Evolutionary conservation across 371 early-diverging fungal genomes (phyloP), one percentile per base, ranked within the genome.

Genomic region (Mortierella sp.): DNA sequence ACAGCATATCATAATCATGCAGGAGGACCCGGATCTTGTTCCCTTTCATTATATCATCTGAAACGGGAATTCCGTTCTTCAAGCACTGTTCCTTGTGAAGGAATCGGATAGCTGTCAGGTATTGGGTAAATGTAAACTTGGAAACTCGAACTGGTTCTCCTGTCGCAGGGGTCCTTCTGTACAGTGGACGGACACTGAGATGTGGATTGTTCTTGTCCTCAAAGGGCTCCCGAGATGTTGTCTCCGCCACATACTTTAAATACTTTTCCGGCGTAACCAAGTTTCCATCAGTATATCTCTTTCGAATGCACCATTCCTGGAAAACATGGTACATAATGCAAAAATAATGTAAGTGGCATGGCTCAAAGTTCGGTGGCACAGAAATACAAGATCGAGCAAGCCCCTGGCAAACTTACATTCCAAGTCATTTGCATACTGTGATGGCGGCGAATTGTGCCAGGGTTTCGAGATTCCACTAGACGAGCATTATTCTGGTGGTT

Each of bases 251-350:
- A 63, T 63, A 63, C 34, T 10, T 19, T 28, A 63, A 13, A 31
- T 34, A 14, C 63, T 63, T 63, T 14, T 34, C 34, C 11, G 3
- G 11, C 5, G 63, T 63, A 13, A 63, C 63, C 2, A 11, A 14
- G 19, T 63, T 14, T 16, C 63, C 63, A 63, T 63, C 63, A 4
- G 31, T 19, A 28, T 28, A 63, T 34, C 9, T 31, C 63, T 63
- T 63, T 11, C 63, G 63, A 34, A 34, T 28, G 63, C 63, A 63
- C 63, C 63, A 63, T 63, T 63, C 63, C 63, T 63, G 19, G 34
- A 34, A 63, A 38, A 16, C 26, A 34, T 63, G n/a, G 11, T 8
- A 11, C 28, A 28, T 1, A 26, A 48, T 11, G 9, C 9, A 1
- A 45, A 45, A 48, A 48, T 14, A 48, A 11, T 5, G 9, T 48